Evolutionary conservation across 768 basidiomycete genomes (phyloP), one percentile per base, ranked within the genome.

Genomic region (Agaricus blazei): DNA sequence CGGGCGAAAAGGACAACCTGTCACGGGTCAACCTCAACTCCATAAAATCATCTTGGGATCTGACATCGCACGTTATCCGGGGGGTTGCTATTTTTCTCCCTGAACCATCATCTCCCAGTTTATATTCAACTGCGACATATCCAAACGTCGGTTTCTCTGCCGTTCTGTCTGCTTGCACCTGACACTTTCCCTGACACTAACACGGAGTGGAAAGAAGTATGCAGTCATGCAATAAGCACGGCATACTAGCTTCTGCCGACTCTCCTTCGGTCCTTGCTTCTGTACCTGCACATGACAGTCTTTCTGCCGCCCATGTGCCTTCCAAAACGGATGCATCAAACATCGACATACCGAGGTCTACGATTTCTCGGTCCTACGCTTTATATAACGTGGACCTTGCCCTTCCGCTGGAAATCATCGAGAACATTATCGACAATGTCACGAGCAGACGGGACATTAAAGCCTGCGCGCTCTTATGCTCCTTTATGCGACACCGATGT

Each of bases 391-490:
- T 7, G 19, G 48, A 43, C 23, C 24, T 41, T 37, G 49, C 12
- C n/a, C 43, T 55, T n/a, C 54, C 54, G 15, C n/a, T 55, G 47
- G 54, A 55, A 31, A 48, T 55, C 12, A n/a, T 55, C 7, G 54
- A 55, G 28, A 34, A 14, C 11, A 49, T 43, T 42, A 12, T 55
- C 47, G 42, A 34, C 24, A 28, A 28, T 8, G 54, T 49, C n/a
- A 47, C 41, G n/a, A 48, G 37, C n/a, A 42, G 26, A 15, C 29
- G 12, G 38, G 48, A 41, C 37, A 46, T 55, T 15, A 55, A 15
- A 41, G 40, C 46, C 28, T 55, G 54, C 11, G 47, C 54, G 7
- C 54, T 55, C 41, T 48, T 48, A 27, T 55, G 54, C 54, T 41
- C 54, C 29, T 43, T 42, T 4, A 42, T 55, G 7, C 47, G 48